A percentile compares a stretch with the other conserved stretches of the same genome.
Evolutionary conservation across 1,284 basidiomycete species (phyloP).

Genomic region (Moesziomyces sp.): DNA sequence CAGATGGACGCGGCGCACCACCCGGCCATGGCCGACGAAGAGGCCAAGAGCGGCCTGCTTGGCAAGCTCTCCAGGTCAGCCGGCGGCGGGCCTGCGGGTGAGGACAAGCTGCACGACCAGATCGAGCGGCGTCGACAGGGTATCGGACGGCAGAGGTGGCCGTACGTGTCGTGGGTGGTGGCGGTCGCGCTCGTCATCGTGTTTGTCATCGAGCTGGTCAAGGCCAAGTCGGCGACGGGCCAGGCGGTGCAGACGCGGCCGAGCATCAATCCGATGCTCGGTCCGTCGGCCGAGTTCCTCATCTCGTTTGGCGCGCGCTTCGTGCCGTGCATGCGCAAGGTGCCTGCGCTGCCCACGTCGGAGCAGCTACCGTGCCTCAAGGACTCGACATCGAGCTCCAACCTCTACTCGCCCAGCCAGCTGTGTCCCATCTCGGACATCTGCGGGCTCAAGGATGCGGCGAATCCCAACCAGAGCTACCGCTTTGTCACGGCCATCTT

Average conservation of each 20-base stretch:
- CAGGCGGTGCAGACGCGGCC: slow-evolving; percentile 72
- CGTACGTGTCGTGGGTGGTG: slow-evolving; percentile 74
- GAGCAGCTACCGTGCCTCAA: slow-evolving; percentile 73
- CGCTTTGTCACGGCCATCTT: slow-evolving; percentile 76
- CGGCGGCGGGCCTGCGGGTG: slow-evolving; percentile 9
- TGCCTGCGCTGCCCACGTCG: slow-evolving; percentile 67
- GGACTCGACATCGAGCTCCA: slow-evolving; percentile 70
- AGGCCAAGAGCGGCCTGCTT: slow-evolving; percentile 36
- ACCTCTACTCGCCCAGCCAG: slow-evolving; percentile 63
- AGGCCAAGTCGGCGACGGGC: slow-evolving; percentile 60
- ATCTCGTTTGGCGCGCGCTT: slow-evolving; percentile 90
- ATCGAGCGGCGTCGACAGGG: slow-evolving; percentile 73
- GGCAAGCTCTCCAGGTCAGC: slow-evolving; percentile 28
- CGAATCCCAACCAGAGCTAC: slow-evolving; percentile 84
- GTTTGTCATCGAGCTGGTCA: slow-evolving; percentile 64
- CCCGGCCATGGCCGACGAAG: slow-evolving; percentile 19
- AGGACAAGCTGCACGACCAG: slow-evolving; percentile 57
- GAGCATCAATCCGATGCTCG: slow-evolving; percentile 88
- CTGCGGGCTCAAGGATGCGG: slow-evolving; percentile 78
- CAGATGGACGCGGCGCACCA: slow-evolving; percentile 24
- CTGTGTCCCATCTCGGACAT: slow-evolving; percentile 82
- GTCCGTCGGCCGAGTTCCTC: slow-evolving; percentile 83
- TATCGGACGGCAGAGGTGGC: slow-evolving; percentile 81
- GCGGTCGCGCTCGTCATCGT: slow-evolving; percentile 73
- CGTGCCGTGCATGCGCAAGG: slow-evolving; percentile 83